A percentile compares a stretch with the other conserved stretches of the same genome.
Evolutionary conservation across 805 yeast genomes (phyloP).

Genomic region (Kuraishia ogatae): DNA sequence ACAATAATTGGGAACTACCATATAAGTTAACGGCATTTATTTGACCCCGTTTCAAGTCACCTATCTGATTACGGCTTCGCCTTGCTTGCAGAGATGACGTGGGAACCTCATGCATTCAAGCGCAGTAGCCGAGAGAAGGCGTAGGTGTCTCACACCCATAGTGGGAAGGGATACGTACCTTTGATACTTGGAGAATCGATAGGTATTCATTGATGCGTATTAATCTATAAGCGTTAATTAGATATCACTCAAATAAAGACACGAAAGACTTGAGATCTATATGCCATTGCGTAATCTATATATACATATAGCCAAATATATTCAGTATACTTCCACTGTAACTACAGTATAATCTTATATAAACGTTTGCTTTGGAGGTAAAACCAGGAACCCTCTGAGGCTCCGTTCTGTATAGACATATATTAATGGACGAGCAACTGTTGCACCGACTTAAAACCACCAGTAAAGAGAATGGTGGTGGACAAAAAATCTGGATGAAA

Average conservation of each 20-base stretch:
- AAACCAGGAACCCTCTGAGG: neutral
- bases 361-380: neutral
- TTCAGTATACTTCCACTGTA: neutral
- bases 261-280: too few relatives aligned
- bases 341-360: too few relatives aligned
- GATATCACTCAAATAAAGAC: too few relatives aligned
- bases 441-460: neutral
- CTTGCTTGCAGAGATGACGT: neutral
- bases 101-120: neutral
- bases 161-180: too few relatives aligned
- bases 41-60: neutral
- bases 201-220: too few relatives aligned
- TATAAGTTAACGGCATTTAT: too few relatives aligned
- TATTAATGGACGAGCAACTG: neutral
- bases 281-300: too few relatives aligned
- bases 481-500: neutral
- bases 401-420: neutral
- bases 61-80: neutral
- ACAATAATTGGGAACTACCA: too few relatives aligned
- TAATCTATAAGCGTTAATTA: too few relatives aligned
- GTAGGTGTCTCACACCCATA: too few relatives aligned
- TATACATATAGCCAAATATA: too few relatives aligned
- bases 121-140: neutral
- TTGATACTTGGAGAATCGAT: too few relatives aligned
- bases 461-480: neutral